phyloP scores from a whole-genome alignment of 202 grass and related monocot species.

The Musa balbisiana region DNA sequence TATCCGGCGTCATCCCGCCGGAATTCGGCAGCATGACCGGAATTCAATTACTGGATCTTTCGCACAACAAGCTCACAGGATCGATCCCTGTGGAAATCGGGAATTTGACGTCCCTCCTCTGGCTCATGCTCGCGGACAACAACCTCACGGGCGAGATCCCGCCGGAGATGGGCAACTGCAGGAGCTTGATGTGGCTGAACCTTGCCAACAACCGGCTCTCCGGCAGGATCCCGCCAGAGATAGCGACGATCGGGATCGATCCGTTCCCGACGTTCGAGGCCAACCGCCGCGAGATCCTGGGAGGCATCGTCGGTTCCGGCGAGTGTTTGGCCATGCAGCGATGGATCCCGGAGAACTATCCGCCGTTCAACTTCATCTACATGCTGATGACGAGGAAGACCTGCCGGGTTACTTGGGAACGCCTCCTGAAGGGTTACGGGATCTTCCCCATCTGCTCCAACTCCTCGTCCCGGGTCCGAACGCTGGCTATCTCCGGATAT shows the following conservation, averaged over 20 bases:
- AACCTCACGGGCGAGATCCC: slow-evolving; percentile 62
- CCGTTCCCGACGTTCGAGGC: slow-evolving; percentile 54
- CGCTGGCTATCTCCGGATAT: slow-evolving; percentile 58
- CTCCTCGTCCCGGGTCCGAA: slow-evolving; percentile 35
- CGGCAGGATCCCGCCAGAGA: slow-evolving; percentile 52
- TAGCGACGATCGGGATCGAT: slow-evolving; percentile 49
- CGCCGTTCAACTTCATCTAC: slow-evolving; percentile 82
- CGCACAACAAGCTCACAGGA: slow-evolving; percentile 44
- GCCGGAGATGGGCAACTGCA: slow-evolving; percentile 65
- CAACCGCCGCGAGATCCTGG: slow-evolving; percentile 26
- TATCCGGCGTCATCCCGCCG: slow-evolving; percentile 45
- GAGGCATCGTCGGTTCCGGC: slow-evolving; percentile 47
- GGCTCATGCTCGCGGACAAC: slow-evolving; percentile 87
- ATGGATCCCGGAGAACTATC: slow-evolving; percentile 85
- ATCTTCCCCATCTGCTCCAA: slow-evolving; percentile 63
- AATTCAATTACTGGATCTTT: slow-evolving; percentile 72
- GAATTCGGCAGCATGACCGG: slow-evolving; percentile 38
- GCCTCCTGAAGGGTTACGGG: slow-evolving; percentile 61
- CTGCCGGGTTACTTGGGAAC: slow-evolving; percentile 60
- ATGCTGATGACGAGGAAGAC: slow-evolving; percentile 54
- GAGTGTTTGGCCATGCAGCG: slow-evolving; percentile 66
- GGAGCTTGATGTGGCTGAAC: slow-evolving; percentile 88
- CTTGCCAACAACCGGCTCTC: slow-evolving; percentile 49
- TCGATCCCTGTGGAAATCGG: slow-evolving; percentile 47
- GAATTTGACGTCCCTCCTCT: slow-evolving; percentile 73